phyloP scores from a whole-genome alignment of 2,329 filamentous ascomycete species.

The Paracoccidioides brasiliensis region DNA sequence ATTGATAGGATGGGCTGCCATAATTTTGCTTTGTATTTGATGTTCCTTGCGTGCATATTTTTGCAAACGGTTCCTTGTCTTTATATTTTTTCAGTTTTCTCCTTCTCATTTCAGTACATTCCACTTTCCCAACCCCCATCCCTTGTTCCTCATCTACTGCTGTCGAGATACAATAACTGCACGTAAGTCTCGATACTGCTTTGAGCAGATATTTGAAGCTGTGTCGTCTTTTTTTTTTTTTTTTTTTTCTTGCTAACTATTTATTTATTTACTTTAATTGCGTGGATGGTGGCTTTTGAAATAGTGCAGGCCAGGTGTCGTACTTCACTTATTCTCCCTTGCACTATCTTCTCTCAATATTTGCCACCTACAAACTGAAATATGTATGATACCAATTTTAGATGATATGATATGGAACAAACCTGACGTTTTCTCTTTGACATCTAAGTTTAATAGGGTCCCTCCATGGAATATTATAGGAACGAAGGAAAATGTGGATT shows the following conservation, averaged over 20 bases:
- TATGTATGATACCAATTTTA: no score
- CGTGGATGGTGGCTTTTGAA: background rate
- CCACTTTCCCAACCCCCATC: background rate
- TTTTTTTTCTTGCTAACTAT: background rate
- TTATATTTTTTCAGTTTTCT: background rate
- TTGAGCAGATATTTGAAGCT: background rate
- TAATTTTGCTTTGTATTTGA: background rate
- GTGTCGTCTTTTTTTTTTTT: background rate
- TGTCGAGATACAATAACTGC: background rate
- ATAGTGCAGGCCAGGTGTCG: no score
- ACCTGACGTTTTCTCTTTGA: no score
- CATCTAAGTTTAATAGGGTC: no score
- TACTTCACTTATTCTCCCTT: no score
- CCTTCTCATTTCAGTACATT: background rate
- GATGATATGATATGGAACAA: no score
- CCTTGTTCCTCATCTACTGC: background rate
- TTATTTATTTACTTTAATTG: background rate
- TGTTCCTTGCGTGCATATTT: background rate
- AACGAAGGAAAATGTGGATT: no score
- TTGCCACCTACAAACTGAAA: no score
- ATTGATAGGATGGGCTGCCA: background rate
- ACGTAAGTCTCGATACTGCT: background rate
- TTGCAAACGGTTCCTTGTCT: background rate
- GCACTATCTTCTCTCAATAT: no score
- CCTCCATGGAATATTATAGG: no score